Evolutionary conservation across 2,329 filamentous ascomycete genomes (phyloP).

Genomic region (Beauveria rudraprayagi): DNA sequence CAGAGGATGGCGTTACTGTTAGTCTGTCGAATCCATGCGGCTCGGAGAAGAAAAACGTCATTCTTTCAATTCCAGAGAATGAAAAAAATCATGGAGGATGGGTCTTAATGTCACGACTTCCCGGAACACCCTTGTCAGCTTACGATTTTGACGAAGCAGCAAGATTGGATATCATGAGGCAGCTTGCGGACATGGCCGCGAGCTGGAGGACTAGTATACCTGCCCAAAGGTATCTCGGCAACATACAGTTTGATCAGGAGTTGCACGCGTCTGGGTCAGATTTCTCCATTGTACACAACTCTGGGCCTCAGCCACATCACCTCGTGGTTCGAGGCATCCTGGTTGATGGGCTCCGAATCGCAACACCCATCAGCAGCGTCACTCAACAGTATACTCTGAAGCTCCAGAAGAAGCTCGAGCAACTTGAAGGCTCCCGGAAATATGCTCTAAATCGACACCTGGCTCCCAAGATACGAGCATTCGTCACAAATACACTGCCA

Average conservation of each 20-base stretch:
- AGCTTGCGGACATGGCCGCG: slow-evolving; percentile 15
- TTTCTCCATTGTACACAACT: not conserved
- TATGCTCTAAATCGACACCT: slow-evolving; percentile 10
- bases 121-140: slow-evolving; percentile 12
- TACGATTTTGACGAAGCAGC: slow-evolving; percentile 11
- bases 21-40: not conserved
- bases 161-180: slow-evolving; percentile 10
- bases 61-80: not conserved
- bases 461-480: not conserved
- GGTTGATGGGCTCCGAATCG: slow-evolving; percentile 11
- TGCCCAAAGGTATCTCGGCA: slow-evolving; percentile 13
- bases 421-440: slow-evolving; percentile 2
- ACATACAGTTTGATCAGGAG: slow-evolving; percentile 6
- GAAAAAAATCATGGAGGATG: slow-evolving; percentile 13
- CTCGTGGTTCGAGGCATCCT: slow-evolving; percentile 8
- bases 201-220: slow-evolving; percentile 16
- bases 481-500: slow-evolving; percentile 10
- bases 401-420: slow-evolving; percentile 9
- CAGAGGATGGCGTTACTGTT: slow-evolving; percentile 13
- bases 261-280: not conserved
- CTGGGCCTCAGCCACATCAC: not conserved
- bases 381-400: slow-evolving; percentile 12
- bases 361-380: slow-evolving; percentile 11
- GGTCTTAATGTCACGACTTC: slow-evolving; percentile 16
- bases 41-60: not conserved